phyloP scores from a whole-genome alignment of 139 green algal species.

The Spirogloea muscicola region DNA sequence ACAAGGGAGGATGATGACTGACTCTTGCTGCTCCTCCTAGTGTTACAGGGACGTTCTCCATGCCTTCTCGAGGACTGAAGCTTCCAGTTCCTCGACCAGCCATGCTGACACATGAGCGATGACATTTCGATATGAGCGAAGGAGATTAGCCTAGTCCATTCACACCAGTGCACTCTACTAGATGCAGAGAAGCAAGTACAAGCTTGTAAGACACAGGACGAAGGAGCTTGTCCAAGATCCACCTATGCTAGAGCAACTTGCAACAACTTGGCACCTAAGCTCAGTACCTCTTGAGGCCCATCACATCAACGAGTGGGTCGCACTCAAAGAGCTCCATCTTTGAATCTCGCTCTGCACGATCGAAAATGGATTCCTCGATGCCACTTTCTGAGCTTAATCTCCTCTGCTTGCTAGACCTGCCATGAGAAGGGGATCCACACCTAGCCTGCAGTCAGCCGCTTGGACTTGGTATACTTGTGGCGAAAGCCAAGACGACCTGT shows the following conservation, averaged over 20 bases:
- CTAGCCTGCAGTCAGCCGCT: too few relatives aligned
- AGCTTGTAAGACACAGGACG: not conserved
- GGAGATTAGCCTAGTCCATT: constrained; percentile 4
- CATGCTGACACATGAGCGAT: too few relatives aligned
- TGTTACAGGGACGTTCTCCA: too few relatives aligned
- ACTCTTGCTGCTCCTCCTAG: constrained; percentile 9
- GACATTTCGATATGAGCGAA: too few relatives aligned
- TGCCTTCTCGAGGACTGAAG: too few relatives aligned
- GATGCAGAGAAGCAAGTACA: not conserved
- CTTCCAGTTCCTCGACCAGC: too few relatives aligned
- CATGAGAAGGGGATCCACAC: not conserved
- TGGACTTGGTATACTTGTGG: not conserved
- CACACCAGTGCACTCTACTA: not conserved
- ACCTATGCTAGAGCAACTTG: not conserved
- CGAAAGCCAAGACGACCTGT: not conserved
- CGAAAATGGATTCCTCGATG: not conserved
- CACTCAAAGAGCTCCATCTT: constrained; percentile 45
- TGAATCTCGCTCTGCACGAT: constrained; percentile 19
- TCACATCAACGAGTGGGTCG: constrained; percentile 38
- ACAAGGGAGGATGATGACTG: constrained; percentile 13
- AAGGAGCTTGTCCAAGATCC: not conserved
- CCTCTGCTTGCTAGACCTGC: not conserved
- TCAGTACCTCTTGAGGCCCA: constrained; percentile 30
- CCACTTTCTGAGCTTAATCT: not conserved
- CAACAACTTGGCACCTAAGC: not conserved